Conservation (phyloP, 257 asterid genomes). For the Forsythia viridissima region DNA sequence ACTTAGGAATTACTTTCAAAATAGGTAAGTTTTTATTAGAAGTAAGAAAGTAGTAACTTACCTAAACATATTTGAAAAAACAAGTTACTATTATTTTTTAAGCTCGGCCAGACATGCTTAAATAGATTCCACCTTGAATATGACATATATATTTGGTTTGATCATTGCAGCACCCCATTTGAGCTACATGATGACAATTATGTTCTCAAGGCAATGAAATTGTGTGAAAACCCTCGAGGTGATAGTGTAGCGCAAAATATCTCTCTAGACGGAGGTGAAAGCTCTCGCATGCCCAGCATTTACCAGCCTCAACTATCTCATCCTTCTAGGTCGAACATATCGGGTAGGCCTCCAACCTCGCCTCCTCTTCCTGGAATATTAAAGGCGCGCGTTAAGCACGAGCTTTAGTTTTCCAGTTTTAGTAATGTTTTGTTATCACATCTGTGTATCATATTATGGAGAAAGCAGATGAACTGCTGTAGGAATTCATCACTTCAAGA, state of each 20-base stretch:
- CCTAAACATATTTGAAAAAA: not conserved
- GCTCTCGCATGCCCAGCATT: conserved; percentile 47
- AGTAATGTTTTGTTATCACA: conserved; percentile 15
- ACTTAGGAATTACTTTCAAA: not conserved
- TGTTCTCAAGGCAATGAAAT: conserved; percentile 87
- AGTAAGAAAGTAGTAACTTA: not conserved
- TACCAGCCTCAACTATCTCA: conserved; percentile 44
- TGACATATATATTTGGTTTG: not conserved
- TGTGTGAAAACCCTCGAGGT: conserved; percentile 43
- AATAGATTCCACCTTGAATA: not conserved
- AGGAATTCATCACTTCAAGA: conserved; percentile 5
- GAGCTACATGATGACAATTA: conserved; percentile 94
- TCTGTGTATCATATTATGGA: conserved; percentile 38
- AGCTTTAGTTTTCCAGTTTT: conserved; percentile 44
- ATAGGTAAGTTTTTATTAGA: no score
- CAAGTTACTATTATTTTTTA: not conserved
- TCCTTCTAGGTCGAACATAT: conserved; percentile 36
- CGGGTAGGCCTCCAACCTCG: conserved; percentile 56
- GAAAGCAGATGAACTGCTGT: conserved; percentile 6
- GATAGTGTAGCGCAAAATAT: conserved; percentile 32
- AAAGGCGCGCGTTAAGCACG: conserved; percentile 77
- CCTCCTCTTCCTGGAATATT: conserved; percentile 75
- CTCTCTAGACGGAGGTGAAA: conserved; percentile 52
- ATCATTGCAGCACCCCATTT: conserved; percentile 76
- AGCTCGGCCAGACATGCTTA: not conserved